Evolutionary conservation across 345 rosid genomes (phyloP).

Genomic region (Bruguiera sexangula): DNA sequence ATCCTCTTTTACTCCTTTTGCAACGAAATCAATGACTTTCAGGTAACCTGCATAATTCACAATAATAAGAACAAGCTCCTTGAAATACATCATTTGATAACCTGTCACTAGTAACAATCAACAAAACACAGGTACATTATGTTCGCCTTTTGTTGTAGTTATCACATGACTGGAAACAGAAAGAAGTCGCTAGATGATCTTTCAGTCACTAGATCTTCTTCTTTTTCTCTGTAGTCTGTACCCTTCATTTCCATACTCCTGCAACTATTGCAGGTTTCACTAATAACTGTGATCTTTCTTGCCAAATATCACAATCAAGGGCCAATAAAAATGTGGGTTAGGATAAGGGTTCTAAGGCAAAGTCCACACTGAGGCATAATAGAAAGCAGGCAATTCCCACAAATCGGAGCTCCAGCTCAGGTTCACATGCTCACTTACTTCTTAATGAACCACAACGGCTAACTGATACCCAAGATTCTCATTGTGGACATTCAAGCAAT

Average conservation of each 20-base stretch:
- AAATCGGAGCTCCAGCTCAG: not conserved
- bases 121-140: not conserved
- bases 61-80: constrained; percentile 11
- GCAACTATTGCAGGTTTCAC: not conserved
- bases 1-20: not conserved
- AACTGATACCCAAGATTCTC: not conserved
- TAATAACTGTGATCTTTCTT: not conserved
- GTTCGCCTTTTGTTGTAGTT: not conserved
- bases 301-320: not conserved
- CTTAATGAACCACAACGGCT: not conserved
- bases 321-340: not conserved
- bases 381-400: not conserved
- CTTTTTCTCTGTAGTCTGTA: not conserved
- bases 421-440: not conserved
- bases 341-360: not conserved
- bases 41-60: constrained; percentile 60
- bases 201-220: not conserved
- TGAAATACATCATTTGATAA: too few species aligned
- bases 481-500: not conserved
- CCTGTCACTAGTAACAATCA: not conserved
- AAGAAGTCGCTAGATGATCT: constrained; percentile 1
- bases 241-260: too few species aligned
- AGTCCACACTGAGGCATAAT: not conserved
- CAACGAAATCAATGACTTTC: constrained; percentile 62
- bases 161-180: not conserved